Base-by-base conservation (phyloP, 2,329 filamentous ascomycete genomes). In the Talaromyces sp. region DNA sequence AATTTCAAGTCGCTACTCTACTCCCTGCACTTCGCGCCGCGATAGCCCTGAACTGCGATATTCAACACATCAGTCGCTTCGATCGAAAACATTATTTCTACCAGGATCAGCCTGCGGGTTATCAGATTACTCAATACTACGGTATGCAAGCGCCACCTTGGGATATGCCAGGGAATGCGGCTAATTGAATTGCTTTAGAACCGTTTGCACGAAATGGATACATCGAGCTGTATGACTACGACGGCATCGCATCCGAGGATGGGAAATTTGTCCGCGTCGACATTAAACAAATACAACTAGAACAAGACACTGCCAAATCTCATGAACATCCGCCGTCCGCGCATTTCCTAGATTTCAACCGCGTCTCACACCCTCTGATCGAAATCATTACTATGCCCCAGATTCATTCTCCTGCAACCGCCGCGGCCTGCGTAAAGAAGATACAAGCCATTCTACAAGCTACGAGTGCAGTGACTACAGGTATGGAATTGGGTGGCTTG, bases 41-140 rank as follows among this genome's bases (percentile, higher is more conserved):
- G 0, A 81, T 97, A 59, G 92, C 93, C 0, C 82, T 99, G 52
- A 86, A 89, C 65, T 98, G 95, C 77, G 80, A 88, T 1, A 85
- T 98, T 61, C 90, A 96, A 74, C 82, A 79, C 1, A 84, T 86
- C 70, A 97, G 93, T 76, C 87, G 87, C 62, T 99, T 97, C 79
- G 95, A 99, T 78, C 86, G 95, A 68, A 99, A 99, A 77, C 95
- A 99, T 78, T 99, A 99, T 79, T 98, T 99, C 78, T 97, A 97
- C 82, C 96, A 95, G 86, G 95, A 99, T 77, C 95, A 99, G 78
- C 95, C 95, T 0, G 86, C 92, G 0, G 95, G 95, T 0, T 99
- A 99, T 77, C 95, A 99, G 77, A 96, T 99, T 68, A 99, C 95
- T 1, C 95, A 99, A 75, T 98, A 94, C 80, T 97, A 98, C 76